Evolutionary conservation across 768 basidiomycete species (phyloP).

Genomic region (Cystofilobasidium capitatum): DNA sequence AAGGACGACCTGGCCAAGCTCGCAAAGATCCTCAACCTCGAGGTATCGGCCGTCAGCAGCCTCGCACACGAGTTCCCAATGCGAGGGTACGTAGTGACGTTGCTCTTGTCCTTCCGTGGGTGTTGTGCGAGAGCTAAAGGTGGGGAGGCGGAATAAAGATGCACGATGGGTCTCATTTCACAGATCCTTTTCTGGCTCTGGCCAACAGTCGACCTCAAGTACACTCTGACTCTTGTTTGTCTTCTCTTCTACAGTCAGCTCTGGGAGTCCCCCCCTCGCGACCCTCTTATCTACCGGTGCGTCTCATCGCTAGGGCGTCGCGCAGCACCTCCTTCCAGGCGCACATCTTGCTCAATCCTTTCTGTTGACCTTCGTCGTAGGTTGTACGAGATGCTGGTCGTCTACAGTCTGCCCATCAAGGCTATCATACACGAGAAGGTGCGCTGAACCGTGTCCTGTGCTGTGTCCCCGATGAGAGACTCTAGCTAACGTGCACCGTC

Average conservation of each 20-base stretch:
- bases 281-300: constrained; percentile 5
- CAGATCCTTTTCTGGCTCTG: too few relatives aligned
- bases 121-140: too few relatives aligned
- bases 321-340: too few relatives aligned
- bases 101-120: constrained; percentile 46
- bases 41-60: constrained; percentile 40
- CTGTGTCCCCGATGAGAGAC: too few relatives aligned
- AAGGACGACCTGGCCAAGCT: constrained; percentile 53
- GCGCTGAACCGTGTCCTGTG: too few relatives aligned
- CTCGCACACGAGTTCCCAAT: constrained; percentile 66
- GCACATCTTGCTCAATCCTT: constrained; percentile 59
- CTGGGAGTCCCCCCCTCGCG: not conserved
- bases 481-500: too few relatives aligned
- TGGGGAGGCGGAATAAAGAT: too few relatives aligned
- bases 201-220: too few relatives aligned
- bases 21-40: constrained; percentile 47
- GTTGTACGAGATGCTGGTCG: constrained; percentile 3
- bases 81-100: constrained; percentile 56
- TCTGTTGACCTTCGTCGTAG: constrained; percentile 66
- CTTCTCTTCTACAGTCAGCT: not conserved
- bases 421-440: constrained; percentile 4
- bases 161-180: too few relatives aligned
- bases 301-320: too few relatives aligned
- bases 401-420: not conserved
- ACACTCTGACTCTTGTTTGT: too few relatives aligned